Percentiles rank a stretch among this genome's conserved stretches.
These are phyloP conservation scores for Phaeophleospora eucalypticola DNA, from an alignment of 2,329 filamentous ascomycete genomes.

Conservation along the genomic window DNA sequence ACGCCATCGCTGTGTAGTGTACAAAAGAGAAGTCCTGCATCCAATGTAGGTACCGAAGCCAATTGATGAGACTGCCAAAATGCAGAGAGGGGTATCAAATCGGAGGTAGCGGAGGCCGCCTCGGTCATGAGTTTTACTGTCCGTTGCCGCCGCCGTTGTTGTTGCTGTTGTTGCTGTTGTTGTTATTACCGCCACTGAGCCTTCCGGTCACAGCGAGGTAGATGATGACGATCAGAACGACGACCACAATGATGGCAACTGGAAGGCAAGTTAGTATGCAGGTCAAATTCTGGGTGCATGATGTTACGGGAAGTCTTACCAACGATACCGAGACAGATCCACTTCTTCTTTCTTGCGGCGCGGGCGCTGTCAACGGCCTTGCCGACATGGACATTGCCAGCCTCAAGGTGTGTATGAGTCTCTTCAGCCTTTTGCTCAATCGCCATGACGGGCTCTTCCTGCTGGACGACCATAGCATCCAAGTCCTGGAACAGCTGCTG, in stretches of 20 bases:
- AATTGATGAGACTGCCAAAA: neutral
- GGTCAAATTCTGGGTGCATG: conserved; percentile 24
- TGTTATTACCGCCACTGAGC: conserved; percentile 23
- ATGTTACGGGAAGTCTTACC: conserved; percentile 42
- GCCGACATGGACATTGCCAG: conserved; percentile 78
- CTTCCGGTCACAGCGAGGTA: conserved; percentile 27
- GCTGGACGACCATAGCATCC: conserved; percentile 78
- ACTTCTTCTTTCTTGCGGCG: conserved; percentile 87
- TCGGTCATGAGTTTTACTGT: too few species aligned
- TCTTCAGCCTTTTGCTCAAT: conserved; percentile 88
- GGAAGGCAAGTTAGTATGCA: conserved; percentile 5
- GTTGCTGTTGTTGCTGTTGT: conserved; percentile 10
- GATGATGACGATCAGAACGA: conserved; percentile 39
- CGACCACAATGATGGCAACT: conserved; percentile 32
- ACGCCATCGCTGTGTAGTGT: conserved; percentile 4
- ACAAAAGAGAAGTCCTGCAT: conserved; percentile 2
- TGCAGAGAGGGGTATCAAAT: neutral
- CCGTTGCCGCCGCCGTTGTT: neutral
- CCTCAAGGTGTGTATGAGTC: conserved; percentile 75
- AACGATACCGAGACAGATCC: conserved; percentile 81
- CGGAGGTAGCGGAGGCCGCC: too few species aligned
- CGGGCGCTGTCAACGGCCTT: conserved; percentile 78
- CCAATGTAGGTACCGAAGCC: neutral
- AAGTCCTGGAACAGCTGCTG: conserved; percentile 86
- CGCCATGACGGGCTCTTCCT: conserved; percentile 72